Evolutionary conservation across 1,284 basidiomycete species (phyloP).

Genomic region (Ganoderma lucidum): DNA sequence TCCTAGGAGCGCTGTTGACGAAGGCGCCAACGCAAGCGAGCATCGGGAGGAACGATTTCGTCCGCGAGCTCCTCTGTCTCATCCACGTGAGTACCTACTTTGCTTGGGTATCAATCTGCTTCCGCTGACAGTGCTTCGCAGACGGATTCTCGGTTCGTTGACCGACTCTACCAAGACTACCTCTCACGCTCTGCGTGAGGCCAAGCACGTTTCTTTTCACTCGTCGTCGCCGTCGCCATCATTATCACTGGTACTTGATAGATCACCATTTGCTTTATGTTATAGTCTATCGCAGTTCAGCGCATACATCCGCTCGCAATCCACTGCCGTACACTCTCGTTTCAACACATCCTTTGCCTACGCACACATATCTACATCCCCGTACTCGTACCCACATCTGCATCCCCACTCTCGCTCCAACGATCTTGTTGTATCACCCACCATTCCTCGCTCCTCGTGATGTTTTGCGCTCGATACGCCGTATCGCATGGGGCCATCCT

Average conservation of each 20-base stretch:
- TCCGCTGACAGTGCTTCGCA: conserved; percentile 10
- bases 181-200: conserved; percentile 16
- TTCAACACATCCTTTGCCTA: neutral
- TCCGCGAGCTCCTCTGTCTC: conserved; percentile 70
- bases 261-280: conserved; percentile 1
- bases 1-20: conserved; percentile 39
- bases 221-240: neutral
- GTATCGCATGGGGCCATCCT: neutral
- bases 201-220: neutral
- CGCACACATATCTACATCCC: neutral
- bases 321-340: neutral
- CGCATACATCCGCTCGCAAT: neutral
- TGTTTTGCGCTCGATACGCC: conserved; percentile 13
- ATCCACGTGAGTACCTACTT: conserved; percentile 63
- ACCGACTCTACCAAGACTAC: conserved; percentile 34
- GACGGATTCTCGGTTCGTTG: conserved; percentile 36
- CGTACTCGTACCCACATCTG: neutral
- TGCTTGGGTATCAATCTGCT: neutral
- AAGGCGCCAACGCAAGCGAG: conserved; percentile 29
- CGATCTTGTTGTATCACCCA: conserved; percentile 13
- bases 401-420: neutral
- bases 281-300: conserved; percentile 1
- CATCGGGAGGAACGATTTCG: conserved; percentile 68
- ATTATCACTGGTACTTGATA: neutral
- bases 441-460: conserved; percentile 3